Percentiles rank a stretch among this genome's conserved stretches.
Conservation (phyloP, 2,329 filamentous ascomycete species). For the Aspergillus ochraceus region DNA sequence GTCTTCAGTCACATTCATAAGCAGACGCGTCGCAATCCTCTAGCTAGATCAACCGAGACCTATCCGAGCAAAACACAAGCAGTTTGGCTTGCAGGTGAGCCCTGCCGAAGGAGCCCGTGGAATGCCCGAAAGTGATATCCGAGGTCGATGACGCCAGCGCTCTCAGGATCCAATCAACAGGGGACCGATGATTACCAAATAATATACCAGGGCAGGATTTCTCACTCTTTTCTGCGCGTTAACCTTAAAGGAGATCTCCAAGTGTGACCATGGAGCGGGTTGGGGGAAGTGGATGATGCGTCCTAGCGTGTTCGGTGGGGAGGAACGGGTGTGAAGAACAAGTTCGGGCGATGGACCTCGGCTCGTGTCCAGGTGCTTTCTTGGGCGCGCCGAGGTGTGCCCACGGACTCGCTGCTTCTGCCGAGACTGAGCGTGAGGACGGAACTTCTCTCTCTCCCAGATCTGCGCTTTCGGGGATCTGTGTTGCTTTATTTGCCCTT, state of each 20-base stretch:
- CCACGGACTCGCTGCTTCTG: conserved; percentile 9
- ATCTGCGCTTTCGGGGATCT: background rate
- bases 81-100: conserved; percentile 5
- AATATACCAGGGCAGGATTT: background rate
- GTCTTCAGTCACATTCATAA: conserved; percentile 9
- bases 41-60: conserved; percentile 1
- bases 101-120: conserved; percentile 15
- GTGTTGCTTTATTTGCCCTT: background rate
- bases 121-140: conserved; percentile 15
- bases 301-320: conserved; percentile 13
- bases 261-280: background rate
- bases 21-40: conserved; percentile 11
- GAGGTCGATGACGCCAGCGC: conserved; percentile 14
- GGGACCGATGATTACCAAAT: background rate
- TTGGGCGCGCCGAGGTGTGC: conserved; percentile 33
- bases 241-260: background rate
- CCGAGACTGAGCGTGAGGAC: background rate
- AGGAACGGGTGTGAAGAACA: conserved; percentile 16
- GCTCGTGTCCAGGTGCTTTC: conserved; percentile 22
- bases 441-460: background rate
- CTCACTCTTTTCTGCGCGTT: background rate
- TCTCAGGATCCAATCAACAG: background rate
- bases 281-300: background rate
- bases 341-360: conserved; percentile 30
- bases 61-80: conserved; percentile 12